Conservation (phyloP, 306 rosid species). For the Ceratonia siliqua region DNA sequence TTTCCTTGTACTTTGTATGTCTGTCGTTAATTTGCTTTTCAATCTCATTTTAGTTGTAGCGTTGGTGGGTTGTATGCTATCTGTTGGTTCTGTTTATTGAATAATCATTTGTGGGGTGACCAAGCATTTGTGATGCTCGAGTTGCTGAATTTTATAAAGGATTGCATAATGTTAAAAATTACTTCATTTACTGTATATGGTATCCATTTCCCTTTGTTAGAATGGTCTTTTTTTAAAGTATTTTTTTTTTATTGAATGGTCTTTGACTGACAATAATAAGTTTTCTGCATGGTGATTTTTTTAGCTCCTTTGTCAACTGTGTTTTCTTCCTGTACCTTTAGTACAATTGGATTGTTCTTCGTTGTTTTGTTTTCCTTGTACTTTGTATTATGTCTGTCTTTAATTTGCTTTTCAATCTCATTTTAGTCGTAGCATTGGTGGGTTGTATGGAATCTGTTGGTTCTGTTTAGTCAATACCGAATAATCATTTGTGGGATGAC, state of each 20-base stretch:
- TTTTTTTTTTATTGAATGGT: too few species aligned
- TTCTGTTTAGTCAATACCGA: slow-evolving; percentile 15
- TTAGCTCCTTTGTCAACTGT: neutral
- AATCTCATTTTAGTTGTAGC: neutral
- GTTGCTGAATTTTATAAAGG: neutral
- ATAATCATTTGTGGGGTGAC: neutral
- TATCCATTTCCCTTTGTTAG: neutral
- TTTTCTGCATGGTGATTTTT: too few species aligned
- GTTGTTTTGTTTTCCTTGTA: neutral
- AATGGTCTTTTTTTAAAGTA: too few species aligned
- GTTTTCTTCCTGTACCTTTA: neutral
- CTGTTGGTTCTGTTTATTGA: slow-evolving; percentile 6
- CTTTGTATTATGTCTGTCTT: neutral
- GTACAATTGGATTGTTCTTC: neutral
- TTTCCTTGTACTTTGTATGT: neutral
- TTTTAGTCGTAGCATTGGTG: neutral
- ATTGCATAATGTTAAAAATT: neutral
- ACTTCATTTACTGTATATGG: neutral
- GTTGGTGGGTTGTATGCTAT: neutral
- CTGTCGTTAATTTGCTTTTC: neutral
- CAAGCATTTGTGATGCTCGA: neutral
- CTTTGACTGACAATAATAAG: too few species aligned
- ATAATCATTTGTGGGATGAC: neutral
- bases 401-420: neutral
- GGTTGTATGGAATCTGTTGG: neutral